Conservation (phyloP, 176 grass and related monocot genomes). For the Oropetium thomaeum region DNA sequence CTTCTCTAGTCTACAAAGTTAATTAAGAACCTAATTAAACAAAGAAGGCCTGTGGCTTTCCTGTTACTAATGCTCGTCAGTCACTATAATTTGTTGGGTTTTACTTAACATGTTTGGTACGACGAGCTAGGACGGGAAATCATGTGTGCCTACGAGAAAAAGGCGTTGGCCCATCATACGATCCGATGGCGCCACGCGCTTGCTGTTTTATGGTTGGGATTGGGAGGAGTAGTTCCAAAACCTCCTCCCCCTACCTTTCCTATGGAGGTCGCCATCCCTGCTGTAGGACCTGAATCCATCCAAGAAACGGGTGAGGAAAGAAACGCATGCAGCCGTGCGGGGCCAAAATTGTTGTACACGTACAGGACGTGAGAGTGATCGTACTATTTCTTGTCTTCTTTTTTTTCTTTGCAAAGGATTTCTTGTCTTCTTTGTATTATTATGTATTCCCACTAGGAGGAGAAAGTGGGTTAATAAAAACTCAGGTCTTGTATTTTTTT, state of each 20-base stretch:
- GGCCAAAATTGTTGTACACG: background rate
- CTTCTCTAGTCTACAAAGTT: background rate
- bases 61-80: background rate
- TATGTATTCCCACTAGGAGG: no score
- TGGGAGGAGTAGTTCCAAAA: constrained; percentile 2
- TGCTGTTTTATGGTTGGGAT: constrained; percentile 2
- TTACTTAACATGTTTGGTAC: background rate
- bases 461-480: no score
- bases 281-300: background rate
- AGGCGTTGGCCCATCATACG: background rate
- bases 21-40: background rate
- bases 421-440: no score
- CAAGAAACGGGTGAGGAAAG: background rate
- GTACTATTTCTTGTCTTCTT: background rate
- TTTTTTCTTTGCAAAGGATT: no score
- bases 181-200: background rate
- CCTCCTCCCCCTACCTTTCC: background rate
- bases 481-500: no score
- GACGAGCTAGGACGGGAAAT: background rate
- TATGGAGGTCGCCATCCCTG: background rate
- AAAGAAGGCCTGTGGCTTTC: constrained; percentile 7
- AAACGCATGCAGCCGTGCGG: background rate
- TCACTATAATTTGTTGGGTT: constrained; percentile 11
- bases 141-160: constrained; percentile 18
- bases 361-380: background rate